These are phyloP conservation scores for Knufia petricola DNA, from an alignment of 2,329 filamentous ascomycete genomes.

Conservation along the genomic window DNA sequence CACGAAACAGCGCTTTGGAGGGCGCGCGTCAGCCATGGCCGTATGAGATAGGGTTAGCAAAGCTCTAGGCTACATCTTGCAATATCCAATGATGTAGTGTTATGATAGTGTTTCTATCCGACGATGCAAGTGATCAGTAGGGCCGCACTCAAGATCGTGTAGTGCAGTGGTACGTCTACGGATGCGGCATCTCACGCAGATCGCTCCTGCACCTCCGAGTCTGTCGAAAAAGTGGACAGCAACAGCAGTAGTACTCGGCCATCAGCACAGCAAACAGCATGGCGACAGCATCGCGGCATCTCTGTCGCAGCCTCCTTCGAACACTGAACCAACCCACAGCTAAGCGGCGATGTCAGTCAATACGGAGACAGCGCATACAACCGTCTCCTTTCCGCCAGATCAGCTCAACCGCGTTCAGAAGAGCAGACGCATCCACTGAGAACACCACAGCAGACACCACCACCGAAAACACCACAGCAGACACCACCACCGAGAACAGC, in stretches of 20 bases:
- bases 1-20: slow-evolving; percentile 57
- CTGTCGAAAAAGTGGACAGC: background rate
- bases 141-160: background rate
- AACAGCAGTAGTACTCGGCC: background rate
- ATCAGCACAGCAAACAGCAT: slow-evolving; percentile 12
- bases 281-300: slow-evolving; percentile 21
- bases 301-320: slow-evolving; percentile 19
- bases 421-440: slow-evolving; percentile 10
- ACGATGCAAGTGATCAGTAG: background rate
- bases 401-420: slow-evolving; percentile 13
- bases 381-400: slow-evolving; percentile 13
- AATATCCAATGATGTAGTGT: background rate
- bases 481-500: slow-evolving; percentile 8
- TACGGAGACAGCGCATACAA: slow-evolving; percentile 6
- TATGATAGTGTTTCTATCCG: background rate
- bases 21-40: background rate
- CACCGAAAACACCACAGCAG: slow-evolving; percentile 1
- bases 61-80: background rate
- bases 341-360: slow-evolving; percentile 16
- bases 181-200: background rate
- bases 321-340: slow-evolving; percentile 14
- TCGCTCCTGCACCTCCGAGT: background rate
- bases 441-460: background rate
- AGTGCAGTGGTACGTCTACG: background rate
- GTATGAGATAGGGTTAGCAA: background rate